These are phyloP conservation scores for Venturiaceae sp. DNA, from an alignment of 2,329 filamentous ascomycete genomes.

Conservation along the genomic window DNA sequence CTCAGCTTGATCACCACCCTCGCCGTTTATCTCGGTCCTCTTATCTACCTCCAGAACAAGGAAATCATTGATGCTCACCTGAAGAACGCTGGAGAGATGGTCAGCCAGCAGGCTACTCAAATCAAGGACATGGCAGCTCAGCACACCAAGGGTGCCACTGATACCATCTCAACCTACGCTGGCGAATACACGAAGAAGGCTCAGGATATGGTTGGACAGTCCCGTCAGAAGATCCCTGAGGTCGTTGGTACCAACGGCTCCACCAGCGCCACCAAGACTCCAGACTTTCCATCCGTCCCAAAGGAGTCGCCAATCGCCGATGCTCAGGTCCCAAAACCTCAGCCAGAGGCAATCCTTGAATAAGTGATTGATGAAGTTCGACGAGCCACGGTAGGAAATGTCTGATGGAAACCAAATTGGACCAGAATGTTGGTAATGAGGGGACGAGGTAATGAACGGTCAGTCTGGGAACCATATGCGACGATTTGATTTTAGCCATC, in stretches of 20 bases:
- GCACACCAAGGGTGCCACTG: conserved; percentile 48
- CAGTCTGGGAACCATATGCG: background rate
- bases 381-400: background rate
- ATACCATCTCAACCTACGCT: conserved; percentile 48
- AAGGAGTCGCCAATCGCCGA: background rate
- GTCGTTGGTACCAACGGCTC: background rate
- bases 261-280: conserved; percentile 3
- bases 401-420: background rate
- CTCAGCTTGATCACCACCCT: conserved; percentile 47
- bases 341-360: background rate
- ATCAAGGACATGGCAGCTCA: conserved; percentile 50
- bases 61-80: conserved; percentile 54
- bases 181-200: conserved; percentile 52
- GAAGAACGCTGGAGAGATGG: conserved; percentile 41
- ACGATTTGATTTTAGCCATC: background rate
- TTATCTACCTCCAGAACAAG: conserved; percentile 56
- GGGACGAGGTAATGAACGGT: conserved; percentile 3
- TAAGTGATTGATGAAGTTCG: background rate
- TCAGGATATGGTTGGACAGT: conserved; percentile 29
- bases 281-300: background rate
- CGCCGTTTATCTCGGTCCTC: conserved; percentile 48
- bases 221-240: background rate
- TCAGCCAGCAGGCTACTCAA: conserved; percentile 49
- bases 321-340: conserved; percentile 2
- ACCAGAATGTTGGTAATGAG: background rate